A percentile compares a stretch with the other conserved stretches of the same genome.
phyloP scores from a whole-genome alignment of 306 rosid genomes.

The Acmispon strigosus region DNA sequence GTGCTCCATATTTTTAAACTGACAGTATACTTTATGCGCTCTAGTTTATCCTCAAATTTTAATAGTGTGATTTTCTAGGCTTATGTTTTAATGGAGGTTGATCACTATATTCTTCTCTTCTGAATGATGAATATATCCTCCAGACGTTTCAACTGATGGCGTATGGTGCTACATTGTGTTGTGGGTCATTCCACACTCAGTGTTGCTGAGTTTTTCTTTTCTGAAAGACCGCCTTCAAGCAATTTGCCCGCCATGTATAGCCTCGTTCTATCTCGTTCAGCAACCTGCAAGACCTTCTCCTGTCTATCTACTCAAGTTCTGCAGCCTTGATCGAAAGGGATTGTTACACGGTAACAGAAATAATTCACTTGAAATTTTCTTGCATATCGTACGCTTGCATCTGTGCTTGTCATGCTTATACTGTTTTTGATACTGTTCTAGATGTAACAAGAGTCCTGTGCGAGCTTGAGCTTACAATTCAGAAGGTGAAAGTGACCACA shows the following conservation, averaged over 20 bases:
- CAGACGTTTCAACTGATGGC: slow-evolving; percentile 73
- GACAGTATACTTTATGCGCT: no score
- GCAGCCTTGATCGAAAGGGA: slow-evolving; percentile 59
- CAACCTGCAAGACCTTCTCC: slow-evolving; percentile 34
- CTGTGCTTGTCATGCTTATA: slow-evolving; percentile 9
- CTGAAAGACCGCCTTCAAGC: slow-evolving; percentile 54
- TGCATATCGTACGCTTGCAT: neutral
- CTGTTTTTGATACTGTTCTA: slow-evolving; percentile 3
- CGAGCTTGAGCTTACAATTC: slow-evolving; percentile 70
- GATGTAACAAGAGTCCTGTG: slow-evolving; percentile 59
- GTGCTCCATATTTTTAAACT: no score
- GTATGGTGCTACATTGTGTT: slow-evolving; percentile 75
- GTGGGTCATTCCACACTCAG: slow-evolving; percentile 53
- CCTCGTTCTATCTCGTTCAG: slow-evolving; percentile 32
- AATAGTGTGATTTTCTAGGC: neutral
- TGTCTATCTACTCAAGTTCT: slow-evolving; percentile 56
- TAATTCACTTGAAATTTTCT: neutral
- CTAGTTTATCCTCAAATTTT: neutral
- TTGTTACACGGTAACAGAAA: slow-evolving; percentile 48
- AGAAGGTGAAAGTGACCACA: slow-evolving; percentile 69
- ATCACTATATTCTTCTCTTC: neutral
- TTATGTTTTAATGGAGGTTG: slow-evolving; percentile 2
- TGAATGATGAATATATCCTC: neutral
- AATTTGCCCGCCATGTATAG: slow-evolving; percentile 48
- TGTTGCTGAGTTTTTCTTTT: slow-evolving; percentile 37